Percentiles rank a stretch among this genome's conserved stretches.
These are phyloP conservation scores for Sclerotiophoma versabilis DNA, from an alignment of 2,329 filamentous ascomycete genomes.

Conservation along the genomic window DNA sequence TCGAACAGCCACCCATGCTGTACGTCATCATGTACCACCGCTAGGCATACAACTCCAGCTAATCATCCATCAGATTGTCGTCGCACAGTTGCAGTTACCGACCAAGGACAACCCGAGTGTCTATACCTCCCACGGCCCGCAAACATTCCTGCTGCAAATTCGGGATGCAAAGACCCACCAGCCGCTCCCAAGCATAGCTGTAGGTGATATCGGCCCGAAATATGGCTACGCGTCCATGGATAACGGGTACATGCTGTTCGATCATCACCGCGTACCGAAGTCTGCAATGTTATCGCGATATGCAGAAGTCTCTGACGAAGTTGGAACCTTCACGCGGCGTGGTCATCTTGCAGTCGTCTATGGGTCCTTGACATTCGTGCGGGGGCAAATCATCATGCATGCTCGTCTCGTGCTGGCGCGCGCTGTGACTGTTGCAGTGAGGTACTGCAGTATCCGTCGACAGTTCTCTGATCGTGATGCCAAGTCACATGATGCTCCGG, in stretches of 20 bases:
- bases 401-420: constrained; percentile 60
- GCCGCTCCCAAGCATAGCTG: constrained; percentile 57
- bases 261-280: constrained; percentile 56
- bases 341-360: constrained; percentile 59
- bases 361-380: constrained; percentile 58
- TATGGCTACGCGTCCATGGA: constrained; percentile 63
- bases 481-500: constrained; percentile 46
- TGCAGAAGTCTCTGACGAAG: constrained; percentile 56
- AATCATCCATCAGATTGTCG: constrained; percentile 52
- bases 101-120: constrained; percentile 31
- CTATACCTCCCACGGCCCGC: constrained; percentile 57
- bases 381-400: constrained; percentile 58
- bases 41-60: constrained; percentile 2
- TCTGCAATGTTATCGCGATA: constrained; percentile 60
- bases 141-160: constrained; percentile 62
- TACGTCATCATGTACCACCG: constrained; percentile 26
- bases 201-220: constrained; percentile 64
- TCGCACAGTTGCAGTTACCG: constrained; percentile 60
- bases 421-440: constrained; percentile 61
- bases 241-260: constrained; percentile 62
- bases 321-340: constrained; percentile 55
- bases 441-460: constrained; percentile 58
- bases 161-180: constrained; percentile 58
- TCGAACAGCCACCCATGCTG: constrained; percentile 61
- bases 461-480: constrained; percentile 61